These are phyloP conservation scores for Syzygium syzygioides DNA, from an alignment of 441 rosid genomes.

Conservation along the genomic window DNA sequence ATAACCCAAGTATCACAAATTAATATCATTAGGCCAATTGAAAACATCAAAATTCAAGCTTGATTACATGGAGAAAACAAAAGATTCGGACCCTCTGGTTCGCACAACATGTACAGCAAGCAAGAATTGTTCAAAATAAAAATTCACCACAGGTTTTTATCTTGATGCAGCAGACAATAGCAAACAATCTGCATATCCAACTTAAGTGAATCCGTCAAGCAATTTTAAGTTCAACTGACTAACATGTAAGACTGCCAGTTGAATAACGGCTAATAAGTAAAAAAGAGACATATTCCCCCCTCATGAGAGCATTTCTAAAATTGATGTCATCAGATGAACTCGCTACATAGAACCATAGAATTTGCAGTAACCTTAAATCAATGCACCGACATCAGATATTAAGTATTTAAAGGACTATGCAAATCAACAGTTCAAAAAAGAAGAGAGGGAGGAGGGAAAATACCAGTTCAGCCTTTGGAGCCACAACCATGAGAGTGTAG, in stretches of 20 bases:
- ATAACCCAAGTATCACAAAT: neutral
- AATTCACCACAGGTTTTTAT: neutral
- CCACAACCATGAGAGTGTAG: slow-evolving; percentile 85
- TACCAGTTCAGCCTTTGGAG: slow-evolving; percentile 81
- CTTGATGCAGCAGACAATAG: neutral
- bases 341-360: neutral
- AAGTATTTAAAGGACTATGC: neutral
- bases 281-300: neutral
- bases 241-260: neutral
- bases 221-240: neutral
- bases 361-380: neutral
- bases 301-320: neutral
- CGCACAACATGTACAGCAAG: neutral
- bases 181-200: neutral
- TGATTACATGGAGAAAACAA: neutral
- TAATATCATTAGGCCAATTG: neutral
- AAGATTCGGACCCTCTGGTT: neutral
- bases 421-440: neutral
- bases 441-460: neutral
- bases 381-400: neutral
- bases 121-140: neutral
- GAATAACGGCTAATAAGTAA: neutral
- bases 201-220: neutral
- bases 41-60: neutral
- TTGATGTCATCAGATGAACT: neutral